A percentile compares a stretch with the other conserved stretches of the same genome.
Evolutionary conservation across 768 basidiomycete species (phyloP).

Genomic region (Lyophyllum atratum): DNA sequence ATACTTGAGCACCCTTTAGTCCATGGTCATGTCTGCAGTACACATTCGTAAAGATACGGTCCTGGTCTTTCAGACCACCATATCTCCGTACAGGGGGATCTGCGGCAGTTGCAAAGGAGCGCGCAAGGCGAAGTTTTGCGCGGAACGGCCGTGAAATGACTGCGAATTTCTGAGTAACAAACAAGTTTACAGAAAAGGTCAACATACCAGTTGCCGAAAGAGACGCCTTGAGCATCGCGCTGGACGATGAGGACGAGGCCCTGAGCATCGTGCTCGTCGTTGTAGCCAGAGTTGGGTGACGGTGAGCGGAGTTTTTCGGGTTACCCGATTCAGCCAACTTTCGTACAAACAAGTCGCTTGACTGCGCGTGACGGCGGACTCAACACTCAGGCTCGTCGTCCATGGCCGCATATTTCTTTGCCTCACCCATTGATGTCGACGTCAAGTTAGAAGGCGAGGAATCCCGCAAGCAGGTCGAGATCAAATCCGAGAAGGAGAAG

Average conservation of each 20-base stretch:
- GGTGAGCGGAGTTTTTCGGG: conserved; percentile 24
- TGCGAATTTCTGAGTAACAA: conserved; percentile 10
- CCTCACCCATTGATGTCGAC: conserved; percentile 89
- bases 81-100: conserved; percentile 90
- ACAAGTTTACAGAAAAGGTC: background rate
- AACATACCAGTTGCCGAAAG: conserved; percentile 30
- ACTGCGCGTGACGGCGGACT: conserved; percentile 11
- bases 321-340: conserved; percentile 12
- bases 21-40: conserved; percentile 90
- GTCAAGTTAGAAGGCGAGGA: conserved; percentile 88
- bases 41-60: conserved; percentile 91
- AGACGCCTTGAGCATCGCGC: conserved; percentile 33
- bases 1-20: conserved; percentile 87
- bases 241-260: conserved; percentile 37
- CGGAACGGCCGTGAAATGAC: conserved; percentile 31
- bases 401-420: conserved; percentile 93
- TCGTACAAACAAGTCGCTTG: background rate
- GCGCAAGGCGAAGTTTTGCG: conserved; percentile 36
- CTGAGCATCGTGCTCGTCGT: conserved; percentile 38
- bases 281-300: conserved; percentile 8
- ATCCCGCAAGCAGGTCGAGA: conserved; percentile 83
- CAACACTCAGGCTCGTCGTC: conserved; percentile 7
- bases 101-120: conserved; percentile 71
- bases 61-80: conserved; percentile 93
- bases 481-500: conserved; percentile 89